Conservation (phyloP, 2,329 filamentous ascomycete genomes). For the Scedosporium boydii region DNA sequence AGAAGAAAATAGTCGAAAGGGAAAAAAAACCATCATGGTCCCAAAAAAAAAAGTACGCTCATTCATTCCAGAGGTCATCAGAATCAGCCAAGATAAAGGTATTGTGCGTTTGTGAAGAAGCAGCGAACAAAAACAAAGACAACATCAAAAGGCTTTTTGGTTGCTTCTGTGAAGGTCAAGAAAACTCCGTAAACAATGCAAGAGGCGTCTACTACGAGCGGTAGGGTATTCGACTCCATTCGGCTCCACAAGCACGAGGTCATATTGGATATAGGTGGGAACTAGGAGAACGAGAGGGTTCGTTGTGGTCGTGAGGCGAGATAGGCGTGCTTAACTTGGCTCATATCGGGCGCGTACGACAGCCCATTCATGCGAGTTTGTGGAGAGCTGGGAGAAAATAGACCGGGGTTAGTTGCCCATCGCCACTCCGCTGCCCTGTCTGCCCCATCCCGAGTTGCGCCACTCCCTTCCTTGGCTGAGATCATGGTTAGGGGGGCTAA, state of each 20-base stretch:
- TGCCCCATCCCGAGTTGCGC: constrained; percentile 6
- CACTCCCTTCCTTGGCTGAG: background rate
- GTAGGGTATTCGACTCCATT: background rate
- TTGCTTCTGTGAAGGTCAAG: background rate
- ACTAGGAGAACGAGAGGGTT: background rate
- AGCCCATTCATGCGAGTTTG: too few relatives aligned
- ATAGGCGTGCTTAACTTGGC: background rate
- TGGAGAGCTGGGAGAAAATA: background rate
- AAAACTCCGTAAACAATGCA: constrained; percentile 2
- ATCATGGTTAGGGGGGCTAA: background rate
- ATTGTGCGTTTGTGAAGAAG: background rate
- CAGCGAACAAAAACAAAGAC: background rate
- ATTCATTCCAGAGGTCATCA: background rate
- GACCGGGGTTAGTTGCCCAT: background rate
- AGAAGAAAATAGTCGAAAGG: background rate
- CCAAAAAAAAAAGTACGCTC: background rate
- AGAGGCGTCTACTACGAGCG: background rate
- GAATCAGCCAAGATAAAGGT: background rate
- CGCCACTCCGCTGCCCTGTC: constrained; percentile 1
- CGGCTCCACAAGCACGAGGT: background rate
- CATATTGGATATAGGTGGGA: background rate
- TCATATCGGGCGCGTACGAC: too few relatives aligned
- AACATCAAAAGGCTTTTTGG: background rate
- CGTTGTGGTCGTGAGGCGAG: background rate
- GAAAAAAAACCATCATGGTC: background rate